Evolutionary conservation across 2,329 filamentous ascomycete species (phyloP).

Genomic region (Fusarium dlaminii): DNA sequence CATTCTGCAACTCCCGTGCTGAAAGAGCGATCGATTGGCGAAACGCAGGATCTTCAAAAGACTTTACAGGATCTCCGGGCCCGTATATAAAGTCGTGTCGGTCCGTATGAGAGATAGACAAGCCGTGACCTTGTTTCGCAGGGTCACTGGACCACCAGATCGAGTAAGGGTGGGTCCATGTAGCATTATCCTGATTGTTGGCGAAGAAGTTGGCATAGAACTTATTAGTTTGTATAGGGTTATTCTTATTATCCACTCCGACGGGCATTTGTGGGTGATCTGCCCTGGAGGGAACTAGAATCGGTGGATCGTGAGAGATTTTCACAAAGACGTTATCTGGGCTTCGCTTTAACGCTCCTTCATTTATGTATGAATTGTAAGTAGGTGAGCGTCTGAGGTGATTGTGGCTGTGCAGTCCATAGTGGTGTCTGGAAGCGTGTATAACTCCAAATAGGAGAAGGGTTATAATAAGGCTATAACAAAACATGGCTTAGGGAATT

Average conservation of each 20-base stretch:
- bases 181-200: neutral
- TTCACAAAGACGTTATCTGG: neutral
- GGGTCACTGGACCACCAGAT: neutral
- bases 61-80: accelerated
- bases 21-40: neutral
- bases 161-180: neutral
- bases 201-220: neutral
- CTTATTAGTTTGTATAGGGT: neutral
- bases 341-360: accelerated
- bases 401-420: neutral
- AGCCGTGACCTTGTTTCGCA: neutral
- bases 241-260: accelerated
- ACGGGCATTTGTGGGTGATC: neutral
- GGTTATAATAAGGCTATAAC: accelerated
- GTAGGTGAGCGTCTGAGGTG: neutral
- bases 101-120: neutral
- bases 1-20: neutral
- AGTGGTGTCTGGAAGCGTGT: neutral
- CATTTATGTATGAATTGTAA: accelerated
- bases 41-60: neutral
- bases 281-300: neutral
- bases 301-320: neutral
- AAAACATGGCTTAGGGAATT: accelerated
- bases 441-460: neutral
- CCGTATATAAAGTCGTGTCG: neutral